These are phyloP conservation scores for Lolium rigidum DNA, from an alignment of 176 grass and related monocot species.

Conservation along the genomic window DNA sequence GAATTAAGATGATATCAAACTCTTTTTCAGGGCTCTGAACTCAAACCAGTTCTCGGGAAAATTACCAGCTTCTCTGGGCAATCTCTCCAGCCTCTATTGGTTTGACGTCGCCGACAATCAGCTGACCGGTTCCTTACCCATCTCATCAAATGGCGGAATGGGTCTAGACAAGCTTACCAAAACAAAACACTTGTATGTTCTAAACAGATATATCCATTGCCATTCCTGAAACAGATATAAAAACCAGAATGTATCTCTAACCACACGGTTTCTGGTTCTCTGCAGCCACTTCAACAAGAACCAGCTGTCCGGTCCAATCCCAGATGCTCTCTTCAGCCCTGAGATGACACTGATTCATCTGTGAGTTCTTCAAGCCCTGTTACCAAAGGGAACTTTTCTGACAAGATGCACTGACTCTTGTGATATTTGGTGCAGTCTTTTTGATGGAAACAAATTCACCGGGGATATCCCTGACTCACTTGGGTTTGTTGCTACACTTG, in stretches of 20 bases:
- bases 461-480: constrained; percentile 79
- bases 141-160: constrained; percentile 58
- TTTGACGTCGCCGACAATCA: constrained; percentile 86
- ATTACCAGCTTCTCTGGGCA: constrained; percentile 84
- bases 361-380: constrained; percentile 54
- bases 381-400: constrained; percentile 15
- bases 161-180: constrained; percentile 81
- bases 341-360: constrained; percentile 85
- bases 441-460: constrained; percentile 82
- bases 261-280: constrained; percentile 28
- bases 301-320: constrained; percentile 77
- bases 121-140: constrained; percentile 68
- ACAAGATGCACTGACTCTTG: neutral
- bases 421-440: constrained; percentile 62
- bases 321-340: constrained; percentile 79
- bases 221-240: constrained; percentile 6
- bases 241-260: constrained; percentile 14
- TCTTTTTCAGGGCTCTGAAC: constrained; percentile 75
- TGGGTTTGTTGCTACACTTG: constrained; percentile 65
- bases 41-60: constrained; percentile 78
- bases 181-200: constrained; percentile 88
- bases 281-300: constrained; percentile 95
- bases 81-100: constrained; percentile 88
- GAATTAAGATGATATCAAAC: constrained; percentile 14
- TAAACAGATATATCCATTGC: constrained; percentile 21